Conservation (phyloP, 2,329 filamentous ascomycete genomes). For the Fusarium piperis region DNA sequence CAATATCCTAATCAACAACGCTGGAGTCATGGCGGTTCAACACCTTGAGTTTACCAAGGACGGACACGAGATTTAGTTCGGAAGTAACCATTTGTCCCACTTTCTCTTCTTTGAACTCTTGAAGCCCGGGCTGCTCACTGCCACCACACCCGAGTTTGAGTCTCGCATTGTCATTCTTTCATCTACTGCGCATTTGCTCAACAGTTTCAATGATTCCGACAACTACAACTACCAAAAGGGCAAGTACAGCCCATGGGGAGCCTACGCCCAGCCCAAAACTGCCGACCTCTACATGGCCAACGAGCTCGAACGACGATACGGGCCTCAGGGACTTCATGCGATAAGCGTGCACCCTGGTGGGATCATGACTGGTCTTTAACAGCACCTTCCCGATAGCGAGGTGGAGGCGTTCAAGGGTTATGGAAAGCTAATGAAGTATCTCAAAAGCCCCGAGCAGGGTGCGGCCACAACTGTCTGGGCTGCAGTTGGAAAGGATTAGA, state of each 20-base stretch:
- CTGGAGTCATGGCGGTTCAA: conserved; percentile 38
- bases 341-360: conserved; percentile 29
- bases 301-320: conserved; percentile 33
- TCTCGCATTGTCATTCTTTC: conserved; percentile 59
- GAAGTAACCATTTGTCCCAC: conserved; percentile 40
- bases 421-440: not conserved
- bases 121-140: conserved; percentile 53
- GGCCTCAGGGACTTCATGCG: conserved; percentile 14
- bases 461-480: conserved; percentile 37
- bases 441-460: conserved; percentile 30
- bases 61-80: conserved; percentile 43
- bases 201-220: conserved; percentile 3
- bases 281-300: conserved; percentile 39
- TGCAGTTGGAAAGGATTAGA: conserved; percentile 31
- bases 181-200: conserved; percentile 50
- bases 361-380: not conserved
- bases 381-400: not conserved
- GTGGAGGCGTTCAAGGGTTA: not conserved
- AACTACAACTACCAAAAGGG: conserved; percentile 23
- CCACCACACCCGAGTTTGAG: conserved; percentile 48
- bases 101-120: conserved; percentile 50
- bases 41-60: conserved; percentile 17
- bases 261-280: conserved; percentile 35
- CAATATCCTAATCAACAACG: conserved; percentile 33
- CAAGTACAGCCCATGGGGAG: conserved; percentile 12